phyloP scores from a whole-genome alignment of 306 rosid genomes.

The Acacia confusa region DNA sequence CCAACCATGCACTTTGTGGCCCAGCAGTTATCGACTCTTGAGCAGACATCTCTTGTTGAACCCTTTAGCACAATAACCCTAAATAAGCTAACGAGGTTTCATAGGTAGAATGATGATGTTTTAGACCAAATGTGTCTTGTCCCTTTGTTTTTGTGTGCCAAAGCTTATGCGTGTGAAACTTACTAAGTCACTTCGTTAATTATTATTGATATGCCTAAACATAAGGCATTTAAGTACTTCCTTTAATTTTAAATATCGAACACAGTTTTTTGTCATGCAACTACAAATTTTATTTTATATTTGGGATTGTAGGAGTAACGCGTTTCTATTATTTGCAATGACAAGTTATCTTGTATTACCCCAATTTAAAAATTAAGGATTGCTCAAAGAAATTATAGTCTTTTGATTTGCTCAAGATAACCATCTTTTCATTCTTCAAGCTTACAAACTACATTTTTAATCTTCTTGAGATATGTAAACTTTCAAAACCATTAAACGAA shows the following conservation, averaged over 20 bases:
- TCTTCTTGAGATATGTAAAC: not conserved
- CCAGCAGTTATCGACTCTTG: slow-evolving; percentile 47
- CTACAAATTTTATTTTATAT: no score
- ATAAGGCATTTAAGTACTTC: not conserved
- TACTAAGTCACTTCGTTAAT: no score
- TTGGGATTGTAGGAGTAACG: no score
- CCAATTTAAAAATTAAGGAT: not conserved
- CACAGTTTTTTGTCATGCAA: no score
- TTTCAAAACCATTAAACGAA: not conserved
- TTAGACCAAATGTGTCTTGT: not conserved
- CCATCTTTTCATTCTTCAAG: not conserved
- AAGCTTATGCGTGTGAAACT: not conserved
- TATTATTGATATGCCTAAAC: not conserved
- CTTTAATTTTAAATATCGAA: no score
- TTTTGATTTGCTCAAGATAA: not conserved
- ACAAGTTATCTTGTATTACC: not conserved
- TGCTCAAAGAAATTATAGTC: not conserved
- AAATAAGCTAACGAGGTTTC: not conserved
- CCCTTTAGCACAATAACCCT: not conserved
- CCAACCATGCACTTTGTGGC: slow-evolving; percentile 72
- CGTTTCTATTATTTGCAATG: not conserved
- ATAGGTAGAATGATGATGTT: not conserved
- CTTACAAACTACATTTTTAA: not conserved
- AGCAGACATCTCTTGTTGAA: not conserved
- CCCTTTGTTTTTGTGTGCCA: not conserved